Percentiles rank a stretch among this genome's conserved stretches.
Evolutionary conservation across 176 grass and related monocot genomes (phyloP).

Genomic region (Rhipidocladum racemiflorum): DNA sequence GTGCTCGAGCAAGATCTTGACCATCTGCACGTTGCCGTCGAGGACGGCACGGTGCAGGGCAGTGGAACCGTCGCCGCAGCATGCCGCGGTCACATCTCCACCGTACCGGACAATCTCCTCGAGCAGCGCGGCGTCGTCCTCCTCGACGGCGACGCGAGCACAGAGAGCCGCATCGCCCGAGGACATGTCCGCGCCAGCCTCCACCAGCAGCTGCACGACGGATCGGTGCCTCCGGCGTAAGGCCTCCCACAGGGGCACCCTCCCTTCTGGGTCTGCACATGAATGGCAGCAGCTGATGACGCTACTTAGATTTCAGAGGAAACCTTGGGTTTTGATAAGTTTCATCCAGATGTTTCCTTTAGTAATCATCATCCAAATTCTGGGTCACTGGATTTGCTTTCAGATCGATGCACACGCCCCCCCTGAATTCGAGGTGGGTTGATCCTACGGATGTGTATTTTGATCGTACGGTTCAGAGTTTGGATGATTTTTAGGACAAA

Average conservation of each 20-base stretch:
- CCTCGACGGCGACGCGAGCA: conserved; percentile 48
- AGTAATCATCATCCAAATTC: too few species aligned
- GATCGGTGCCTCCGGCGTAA: conserved; percentile 36
- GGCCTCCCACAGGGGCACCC: conserved; percentile 78
- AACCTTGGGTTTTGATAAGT: too few species aligned
- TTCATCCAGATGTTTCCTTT: too few species aligned
- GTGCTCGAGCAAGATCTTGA: conserved; percentile 43
- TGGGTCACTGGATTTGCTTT: too few species aligned
- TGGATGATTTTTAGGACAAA: too few species aligned
- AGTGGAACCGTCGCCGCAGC: conserved; percentile 40
- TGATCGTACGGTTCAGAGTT: too few species aligned
- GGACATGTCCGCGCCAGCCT: conserved; percentile 48
- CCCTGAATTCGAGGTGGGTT: too few species aligned
- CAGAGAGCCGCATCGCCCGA: conserved; percentile 41
- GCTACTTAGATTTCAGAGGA: too few species aligned
- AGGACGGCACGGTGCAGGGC: conserved; percentile 61
- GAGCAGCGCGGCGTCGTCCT: conserved; percentile 46
- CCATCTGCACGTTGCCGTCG: conserved; percentile 44
- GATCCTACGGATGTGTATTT: too few species aligned
- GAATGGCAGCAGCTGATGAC: not conserved
- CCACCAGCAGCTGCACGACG: conserved; percentile 41
- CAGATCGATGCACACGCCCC: too few species aligned
- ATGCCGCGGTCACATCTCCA: conserved; percentile 38
- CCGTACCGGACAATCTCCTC: conserved; percentile 50
- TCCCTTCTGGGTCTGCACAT: conserved; percentile 54